A percentile compares a stretch with the other conserved stretches of the same genome.
Conservation (phyloP, 140 eudicot genomes). For the Eryngium alpinum region DNA sequence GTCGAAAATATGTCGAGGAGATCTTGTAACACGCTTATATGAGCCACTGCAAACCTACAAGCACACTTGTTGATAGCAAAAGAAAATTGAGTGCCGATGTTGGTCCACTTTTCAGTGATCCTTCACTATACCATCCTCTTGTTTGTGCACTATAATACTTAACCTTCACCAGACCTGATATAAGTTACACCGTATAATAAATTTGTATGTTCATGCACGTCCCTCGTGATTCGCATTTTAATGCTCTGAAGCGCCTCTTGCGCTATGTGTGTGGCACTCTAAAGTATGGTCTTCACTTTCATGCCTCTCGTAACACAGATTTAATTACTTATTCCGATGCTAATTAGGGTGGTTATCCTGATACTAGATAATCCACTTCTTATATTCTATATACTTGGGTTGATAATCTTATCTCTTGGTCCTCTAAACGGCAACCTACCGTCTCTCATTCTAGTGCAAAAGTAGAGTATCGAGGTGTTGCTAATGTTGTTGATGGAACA, state of each 20-base stretch:
- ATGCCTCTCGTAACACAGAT: neutral
- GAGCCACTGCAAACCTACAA: neutral
- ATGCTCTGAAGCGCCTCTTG: constrained; percentile 4
- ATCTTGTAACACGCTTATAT: neutral
- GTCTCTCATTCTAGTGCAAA: constrained; percentile 5
- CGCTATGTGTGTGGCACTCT: constrained; percentile 1
- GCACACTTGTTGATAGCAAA: neutral
- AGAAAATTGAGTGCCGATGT: neutral
- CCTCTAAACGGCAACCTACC: constrained; percentile 4
- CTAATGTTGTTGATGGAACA: neutral
- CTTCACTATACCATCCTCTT: neutral
- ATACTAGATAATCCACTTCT: neutral
- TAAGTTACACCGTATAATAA: neutral
- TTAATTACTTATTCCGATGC: constrained; percentile 5
- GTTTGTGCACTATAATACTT: neutral
- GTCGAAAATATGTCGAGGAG: neutral
- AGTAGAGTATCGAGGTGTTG: constrained; percentile 6
- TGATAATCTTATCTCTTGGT: constrained; percentile 10
- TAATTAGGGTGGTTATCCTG: constrained; percentile 11
- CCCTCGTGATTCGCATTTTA: neutral
- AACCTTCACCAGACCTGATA: neutral
- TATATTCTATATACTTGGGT: constrained; percentile 4
- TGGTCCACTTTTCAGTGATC: neutral
- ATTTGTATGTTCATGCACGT: neutral
- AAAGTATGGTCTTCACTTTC: neutral